Conservation (phyloP, 805 yeast genomes). For the Yamadazyma ubonensis region DNA sequence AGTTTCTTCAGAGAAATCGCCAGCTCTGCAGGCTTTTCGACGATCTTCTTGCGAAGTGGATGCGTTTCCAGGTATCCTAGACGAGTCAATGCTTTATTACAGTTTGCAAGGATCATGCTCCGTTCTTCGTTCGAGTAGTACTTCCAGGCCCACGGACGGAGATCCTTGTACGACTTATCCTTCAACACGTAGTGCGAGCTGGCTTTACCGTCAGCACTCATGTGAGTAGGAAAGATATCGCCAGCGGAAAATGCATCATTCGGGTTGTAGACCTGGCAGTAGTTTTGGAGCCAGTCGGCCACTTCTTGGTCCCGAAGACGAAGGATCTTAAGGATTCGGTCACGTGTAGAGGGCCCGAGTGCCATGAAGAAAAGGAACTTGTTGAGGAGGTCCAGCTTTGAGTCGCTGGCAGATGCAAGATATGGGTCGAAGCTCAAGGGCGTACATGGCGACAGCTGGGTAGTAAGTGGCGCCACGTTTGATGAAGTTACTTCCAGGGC, state of each 20-base stretch:
- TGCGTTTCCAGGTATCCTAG: conserved; percentile 44
- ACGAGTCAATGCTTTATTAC: conserved; percentile 39
- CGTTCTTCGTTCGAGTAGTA: conserved; percentile 33
- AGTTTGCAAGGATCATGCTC: conserved; percentile 29
- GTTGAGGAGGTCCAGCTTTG: conserved; percentile 7
- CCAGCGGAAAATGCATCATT: conserved; percentile 31
- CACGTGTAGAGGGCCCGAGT: conserved; percentile 44
- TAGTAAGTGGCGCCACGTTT: background rate
- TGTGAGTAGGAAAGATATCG: conserved; percentile 27
- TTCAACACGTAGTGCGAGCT: conserved; percentile 27
- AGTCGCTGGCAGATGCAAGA: conserved; percentile 10
- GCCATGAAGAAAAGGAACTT: conserved; percentile 48
- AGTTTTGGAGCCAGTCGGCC: conserved; percentile 21
- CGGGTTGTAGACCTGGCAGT: conserved; percentile 32
- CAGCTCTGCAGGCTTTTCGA: conserved; percentile 12
- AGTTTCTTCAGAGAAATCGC: background rate
- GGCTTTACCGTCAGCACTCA: background rate
- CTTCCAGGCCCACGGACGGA: conserved; percentile 38
- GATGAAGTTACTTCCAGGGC: no score
- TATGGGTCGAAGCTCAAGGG: conserved; percentile 17
- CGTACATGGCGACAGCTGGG: conserved; percentile 10
- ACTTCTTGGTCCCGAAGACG: conserved; percentile 12
- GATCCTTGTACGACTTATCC: conserved; percentile 42
- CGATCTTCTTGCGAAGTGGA: conserved; percentile 38
- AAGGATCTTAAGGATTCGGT: conserved; percentile 7